Evolutionary conservation across 2,329 filamentous ascomycete species (phyloP).

Genomic region (Capronia epimyces): DNA sequence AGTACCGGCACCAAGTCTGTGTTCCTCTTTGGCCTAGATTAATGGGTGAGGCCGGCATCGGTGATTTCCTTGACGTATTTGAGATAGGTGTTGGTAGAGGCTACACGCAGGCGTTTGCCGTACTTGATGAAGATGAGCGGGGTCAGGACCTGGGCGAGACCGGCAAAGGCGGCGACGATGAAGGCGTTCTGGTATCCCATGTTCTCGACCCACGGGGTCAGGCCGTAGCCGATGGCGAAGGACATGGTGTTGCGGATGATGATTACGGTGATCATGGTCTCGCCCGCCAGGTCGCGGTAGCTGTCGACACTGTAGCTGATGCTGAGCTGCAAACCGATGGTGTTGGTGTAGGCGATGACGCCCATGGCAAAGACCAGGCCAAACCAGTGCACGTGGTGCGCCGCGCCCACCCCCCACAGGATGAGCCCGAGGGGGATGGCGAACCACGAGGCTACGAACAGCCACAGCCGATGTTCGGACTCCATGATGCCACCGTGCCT

Average conservation of each 20-base stretch:
- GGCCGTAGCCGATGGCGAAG: conserved; percentile 46
- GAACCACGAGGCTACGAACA: conserved; percentile 34
- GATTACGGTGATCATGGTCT: conserved; percentile 49
- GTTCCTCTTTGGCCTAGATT: background rate
- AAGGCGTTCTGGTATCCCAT: conserved; percentile 44
- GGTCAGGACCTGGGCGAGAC: conserved; percentile 34
- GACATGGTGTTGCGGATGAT: conserved; percentile 48
- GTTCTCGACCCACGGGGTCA: conserved; percentile 43
- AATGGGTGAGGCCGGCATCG: conserved; percentile 10
- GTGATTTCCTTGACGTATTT: conserved; percentile 17
- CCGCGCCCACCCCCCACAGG: conserved; percentile 50
- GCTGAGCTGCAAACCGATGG: conserved; percentile 41
- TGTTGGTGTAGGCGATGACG: conserved; percentile 42
- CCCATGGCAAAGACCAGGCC: conserved; percentile 48
- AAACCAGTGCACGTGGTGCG: conserved; percentile 46
- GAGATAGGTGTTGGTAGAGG: conserved; percentile 8
- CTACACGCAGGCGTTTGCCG: conserved; percentile 6
- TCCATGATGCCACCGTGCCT: conserved; percentile 29
- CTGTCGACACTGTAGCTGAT: conserved; percentile 47
- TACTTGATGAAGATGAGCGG: conserved; percentile 15
- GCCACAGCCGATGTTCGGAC: conserved; percentile 30
- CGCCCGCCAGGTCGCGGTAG: conserved; percentile 46
- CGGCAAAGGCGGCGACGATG: conserved; percentile 38
- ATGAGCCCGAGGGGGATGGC: conserved; percentile 44
- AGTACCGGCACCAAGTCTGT: no score